Conservation (phyloP, 176 grass and related monocot species). For the Cenchrus fungigraminus region DNA sequence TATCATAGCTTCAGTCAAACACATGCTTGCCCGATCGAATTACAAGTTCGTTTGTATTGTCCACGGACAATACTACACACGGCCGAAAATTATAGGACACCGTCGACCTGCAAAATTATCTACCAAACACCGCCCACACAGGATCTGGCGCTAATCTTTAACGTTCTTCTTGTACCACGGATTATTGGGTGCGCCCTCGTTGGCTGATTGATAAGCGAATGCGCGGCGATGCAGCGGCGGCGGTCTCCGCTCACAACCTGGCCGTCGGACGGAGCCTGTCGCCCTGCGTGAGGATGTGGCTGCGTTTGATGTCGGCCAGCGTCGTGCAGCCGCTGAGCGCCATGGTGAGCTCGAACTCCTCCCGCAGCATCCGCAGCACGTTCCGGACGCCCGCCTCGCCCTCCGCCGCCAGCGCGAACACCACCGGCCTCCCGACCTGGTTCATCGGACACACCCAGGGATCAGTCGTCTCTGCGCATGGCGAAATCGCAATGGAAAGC, state of each 20-base stretch:
- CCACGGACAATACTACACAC: background rate
- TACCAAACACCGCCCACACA: background rate
- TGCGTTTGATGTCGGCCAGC: constrained; percentile 87
- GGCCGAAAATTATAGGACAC: background rate
- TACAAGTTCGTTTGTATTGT: background rate
- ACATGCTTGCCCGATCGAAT: background rate
- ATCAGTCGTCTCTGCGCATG: background rate
- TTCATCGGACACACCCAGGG: constrained; percentile 25
- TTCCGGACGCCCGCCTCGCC: constrained; percentile 77
- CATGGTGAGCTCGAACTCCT: constrained; percentile 95
- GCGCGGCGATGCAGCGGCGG: background rate
- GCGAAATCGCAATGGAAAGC: background rate
- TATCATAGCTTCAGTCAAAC: too few relatives aligned
- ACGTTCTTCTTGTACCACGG: background rate
- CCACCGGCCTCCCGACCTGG: constrained; percentile 87
- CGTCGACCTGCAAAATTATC: background rate
- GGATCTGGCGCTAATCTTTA: background rate
- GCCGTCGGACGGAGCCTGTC: constrained; percentile 56
- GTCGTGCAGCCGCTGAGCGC: constrained; percentile 84
- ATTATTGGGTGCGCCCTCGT: background rate
- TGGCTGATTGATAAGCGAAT: background rate
- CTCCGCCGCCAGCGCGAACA: constrained; percentile 83
- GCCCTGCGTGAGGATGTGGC: constrained; percentile 74
- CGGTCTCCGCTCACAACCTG: constrained; percentile 27
- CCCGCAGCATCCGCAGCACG: constrained; percentile 85